Conservation (phyloP, 2,329 filamentous ascomycete species). For the Diaporthe vaccinii region DNA sequence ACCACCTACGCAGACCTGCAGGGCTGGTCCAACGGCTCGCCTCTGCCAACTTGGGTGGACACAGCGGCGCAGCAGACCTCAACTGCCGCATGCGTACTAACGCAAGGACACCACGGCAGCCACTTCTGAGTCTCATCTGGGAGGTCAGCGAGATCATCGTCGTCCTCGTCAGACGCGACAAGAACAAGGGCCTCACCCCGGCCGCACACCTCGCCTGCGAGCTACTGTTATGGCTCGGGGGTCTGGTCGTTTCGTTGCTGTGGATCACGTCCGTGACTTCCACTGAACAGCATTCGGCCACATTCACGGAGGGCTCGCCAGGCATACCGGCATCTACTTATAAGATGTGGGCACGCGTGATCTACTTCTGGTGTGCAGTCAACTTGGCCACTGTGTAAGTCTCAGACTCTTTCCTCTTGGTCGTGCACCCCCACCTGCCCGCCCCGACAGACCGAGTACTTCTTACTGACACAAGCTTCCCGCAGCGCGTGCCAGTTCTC, state of each 20-base stretch:
- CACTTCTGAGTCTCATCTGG: neutral
- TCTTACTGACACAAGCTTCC: neutral
- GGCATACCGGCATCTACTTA: neutral
- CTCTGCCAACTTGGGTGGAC: neutral
- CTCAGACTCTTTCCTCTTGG: neutral
- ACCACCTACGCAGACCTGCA: neutral
- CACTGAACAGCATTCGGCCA: neutral
- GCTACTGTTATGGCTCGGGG: conserved; percentile 7
- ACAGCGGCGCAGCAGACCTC: neutral
- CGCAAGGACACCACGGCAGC: neutral
- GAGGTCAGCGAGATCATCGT: neutral
- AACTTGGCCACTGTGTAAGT: conserved; percentile 1
- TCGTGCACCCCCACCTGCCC: neutral
- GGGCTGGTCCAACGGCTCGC: neutral
- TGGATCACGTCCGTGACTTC: neutral
- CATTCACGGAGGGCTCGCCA: neutral
- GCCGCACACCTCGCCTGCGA: conserved; percentile 13
- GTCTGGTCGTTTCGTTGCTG: neutral
- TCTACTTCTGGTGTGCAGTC: conserved; percentile 4
- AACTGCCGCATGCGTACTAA: neutral
- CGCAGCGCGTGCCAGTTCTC: conserved; percentile 1
- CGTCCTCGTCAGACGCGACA: neutral
- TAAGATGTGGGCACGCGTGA: conserved; percentile 20
- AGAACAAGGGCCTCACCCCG: conserved; percentile 8
- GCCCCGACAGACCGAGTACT: neutral